These are phyloP conservation scores for Dentipellis fragilis DNA, from an alignment of 768 basidiomycete genomes.

Conservation along the genomic window DNA sequence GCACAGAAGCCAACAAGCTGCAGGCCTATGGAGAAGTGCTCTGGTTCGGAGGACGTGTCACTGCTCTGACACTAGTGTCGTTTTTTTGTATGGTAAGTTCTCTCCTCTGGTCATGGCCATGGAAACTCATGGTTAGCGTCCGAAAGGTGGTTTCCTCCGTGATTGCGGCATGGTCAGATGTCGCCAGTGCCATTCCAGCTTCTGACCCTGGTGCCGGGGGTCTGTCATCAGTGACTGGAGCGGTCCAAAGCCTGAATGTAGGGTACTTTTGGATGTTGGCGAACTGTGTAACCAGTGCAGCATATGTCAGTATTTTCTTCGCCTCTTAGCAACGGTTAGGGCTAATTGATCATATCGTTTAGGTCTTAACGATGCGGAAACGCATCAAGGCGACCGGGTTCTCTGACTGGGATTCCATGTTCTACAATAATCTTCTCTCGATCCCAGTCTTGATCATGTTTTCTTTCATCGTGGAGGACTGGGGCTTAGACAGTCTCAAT, in stretches of 20 bases:
- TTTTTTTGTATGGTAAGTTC: conserved; percentile 81
- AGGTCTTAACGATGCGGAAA: conserved; percentile 96
- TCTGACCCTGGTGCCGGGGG: conserved; percentile 11
- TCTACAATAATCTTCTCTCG: conserved; percentile 93
- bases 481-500: conserved; percentile 67
- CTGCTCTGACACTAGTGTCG: conserved; percentile 76
- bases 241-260: conserved; percentile 48
- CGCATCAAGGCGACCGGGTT: conserved; percentile 92
- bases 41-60: conserved; percentile 91
- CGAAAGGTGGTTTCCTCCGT: conserved; percentile 80
- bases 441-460: conserved; percentile 82
- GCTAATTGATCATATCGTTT: neutral
- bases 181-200: conserved; percentile 22
- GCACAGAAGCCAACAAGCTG: neutral
- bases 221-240: conserved; percentile 29
- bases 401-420: conserved; percentile 98
- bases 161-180: conserved; percentile 91
- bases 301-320: conserved; percentile 53
- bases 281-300: conserved; percentile 85
- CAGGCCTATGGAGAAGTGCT: conserved; percentile 96
- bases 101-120: neutral
- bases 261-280: conserved; percentile 96
- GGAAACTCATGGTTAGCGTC: neutral
- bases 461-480: conserved; percentile 82
- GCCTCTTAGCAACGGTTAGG: neutral